These are phyloP conservation scores for Alternaria gaisen DNA, from an alignment of 2,329 filamentous ascomycete species.

Conservation along the genomic window DNA sequence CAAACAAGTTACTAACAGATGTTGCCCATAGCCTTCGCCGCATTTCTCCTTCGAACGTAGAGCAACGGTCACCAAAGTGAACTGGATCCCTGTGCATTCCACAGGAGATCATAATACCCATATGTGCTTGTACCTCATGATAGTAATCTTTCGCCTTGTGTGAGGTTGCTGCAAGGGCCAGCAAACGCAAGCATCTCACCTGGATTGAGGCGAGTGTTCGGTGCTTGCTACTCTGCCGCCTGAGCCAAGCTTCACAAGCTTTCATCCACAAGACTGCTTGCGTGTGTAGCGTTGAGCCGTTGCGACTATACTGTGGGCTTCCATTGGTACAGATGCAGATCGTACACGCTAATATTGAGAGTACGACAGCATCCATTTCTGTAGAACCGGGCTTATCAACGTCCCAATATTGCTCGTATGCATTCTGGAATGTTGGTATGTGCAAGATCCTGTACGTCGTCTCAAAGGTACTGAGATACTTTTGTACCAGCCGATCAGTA, in stretches of 20 bases:
- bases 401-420: slow-evolving; percentile 59
- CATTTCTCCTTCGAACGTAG: background rate
- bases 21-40: background rate
- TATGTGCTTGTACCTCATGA: slow-evolving; percentile 33
- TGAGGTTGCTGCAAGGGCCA: slow-evolving; percentile 58
- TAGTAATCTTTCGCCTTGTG: slow-evolving; percentile 50
- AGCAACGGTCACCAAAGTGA: slow-evolving; percentile 39
- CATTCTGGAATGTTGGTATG: slow-evolving; percentile 58
- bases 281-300: slow-evolving; percentile 51
- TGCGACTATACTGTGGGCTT: slow-evolving; percentile 45
- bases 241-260: slow-evolving; percentile 45
- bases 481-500: slow-evolving; percentile 52
- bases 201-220: slow-evolving; percentile 59
- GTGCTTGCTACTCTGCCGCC: slow-evolving; percentile 60
- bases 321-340: slow-evolving; percentile 43
- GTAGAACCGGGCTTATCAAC: slow-evolving; percentile 26
- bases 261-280: slow-evolving; percentile 49
- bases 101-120: slow-evolving; percentile 59
- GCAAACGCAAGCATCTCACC: slow-evolving; percentile 58
- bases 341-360: slow-evolving; percentile 50
- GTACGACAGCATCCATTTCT: slow-evolving; percentile 49
- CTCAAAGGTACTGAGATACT: slow-evolving; percentile 62
- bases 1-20: background rate
- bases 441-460: slow-evolving; percentile 62
- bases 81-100: slow-evolving; percentile 61